Percentiles rank a stretch among this genome's conserved stretches.
phyloP scores from a whole-genome alignment of 352 stramenopile genomes.

The Phytophthora syringae region DNA sequence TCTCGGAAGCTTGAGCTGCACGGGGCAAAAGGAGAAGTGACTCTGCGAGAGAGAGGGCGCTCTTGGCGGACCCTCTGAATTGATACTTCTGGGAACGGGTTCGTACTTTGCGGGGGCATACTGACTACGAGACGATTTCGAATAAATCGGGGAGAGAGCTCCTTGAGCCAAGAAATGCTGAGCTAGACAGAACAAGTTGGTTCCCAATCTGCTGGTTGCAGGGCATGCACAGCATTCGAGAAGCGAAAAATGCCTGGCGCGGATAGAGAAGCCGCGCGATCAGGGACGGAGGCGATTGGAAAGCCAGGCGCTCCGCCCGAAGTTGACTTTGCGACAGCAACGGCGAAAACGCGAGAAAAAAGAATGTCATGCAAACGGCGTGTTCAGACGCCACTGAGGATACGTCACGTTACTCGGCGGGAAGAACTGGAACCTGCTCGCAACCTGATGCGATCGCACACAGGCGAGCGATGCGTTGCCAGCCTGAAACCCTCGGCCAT shows the following conservation, averaged over 20 bases:
- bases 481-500: too few relatives aligned
- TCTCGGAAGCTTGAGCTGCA: slow-evolving; percentile 15
- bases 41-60: neutral
- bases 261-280: slow-evolving; percentile 17
- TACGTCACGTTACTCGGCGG: too few relatives aligned
- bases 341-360: slow-evolving; percentile 15
- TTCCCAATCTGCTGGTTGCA: neutral
- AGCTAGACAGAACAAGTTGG: slow-evolving; percentile 12
- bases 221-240: slow-evolving; percentile 22
- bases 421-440: too few relatives aligned
- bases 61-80: neutral
- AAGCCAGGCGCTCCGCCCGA: slow-evolving; percentile 1
- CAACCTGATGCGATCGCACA: too few relatives aligned
- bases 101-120: slow-evolving; percentile 4
- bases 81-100: slow-evolving; percentile 14
- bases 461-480: too few relatives aligned
- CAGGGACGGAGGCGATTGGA: slow-evolving; percentile 3
- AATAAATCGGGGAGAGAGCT: slow-evolving; percentile 5
- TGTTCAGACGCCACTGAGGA: too few relatives aligned
- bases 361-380: too few relatives aligned
- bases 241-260: slow-evolving; percentile 30
- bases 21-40: slow-evolving; percentile 39
- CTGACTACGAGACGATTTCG: slow-evolving; percentile 13
- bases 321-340: neutral
- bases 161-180: slow-evolving; percentile 10